Evolutionary conservation across 2,329 filamentous ascomycete genomes (phyloP), one percentile per base, ranked within the genome.

Genomic region (Hypoxylon sp.): DNA sequence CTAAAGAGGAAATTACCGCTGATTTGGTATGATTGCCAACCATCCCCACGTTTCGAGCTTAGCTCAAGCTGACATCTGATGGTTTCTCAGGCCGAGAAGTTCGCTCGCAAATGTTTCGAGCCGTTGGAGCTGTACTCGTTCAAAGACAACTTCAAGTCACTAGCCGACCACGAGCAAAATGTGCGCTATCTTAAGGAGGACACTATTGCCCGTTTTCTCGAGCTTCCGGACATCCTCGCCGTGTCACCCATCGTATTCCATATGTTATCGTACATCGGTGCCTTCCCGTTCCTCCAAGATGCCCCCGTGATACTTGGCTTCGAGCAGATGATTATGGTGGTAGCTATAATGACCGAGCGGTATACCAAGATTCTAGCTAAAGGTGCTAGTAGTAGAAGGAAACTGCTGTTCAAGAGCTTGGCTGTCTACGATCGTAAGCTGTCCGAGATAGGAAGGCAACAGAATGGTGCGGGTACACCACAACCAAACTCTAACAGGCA

Each of bases 41-140:
- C 29, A 52, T 48, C 31, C 31, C 39, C 10, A 8, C 39, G 32
- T 39, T 35, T 48, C 32, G 11, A 17, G 29, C n/a, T 42, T 11
- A 6, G 17, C 46, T 27, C 7, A 19, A 42, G 11, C 67, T 74
- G 39, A 72, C 52, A 47, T 37, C 6, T 50, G 21, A 10, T 27
- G 32, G 21, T 44, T 5, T 5, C 11, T 2, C 64, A 91, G 89
- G 88, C 88, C 70, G 79, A 82, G 61, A 86, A 82, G 72, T 93
- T 93, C 77, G 90, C 88, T 61, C 86, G 88, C 65, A 90, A 89
- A 75, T 92, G 89, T 79, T 93, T 92, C 79, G 89, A 89, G 0
- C 85, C 89, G 1, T 83, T 93, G 62, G 92, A 94, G 79, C 82
- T 92, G 31, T 92, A 92, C 79, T 92, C 88, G 32, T 88, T 93